phyloP scores from a whole-genome alignment of 192 early-diverging fungal genomes.

The Podila epigama region DNA sequence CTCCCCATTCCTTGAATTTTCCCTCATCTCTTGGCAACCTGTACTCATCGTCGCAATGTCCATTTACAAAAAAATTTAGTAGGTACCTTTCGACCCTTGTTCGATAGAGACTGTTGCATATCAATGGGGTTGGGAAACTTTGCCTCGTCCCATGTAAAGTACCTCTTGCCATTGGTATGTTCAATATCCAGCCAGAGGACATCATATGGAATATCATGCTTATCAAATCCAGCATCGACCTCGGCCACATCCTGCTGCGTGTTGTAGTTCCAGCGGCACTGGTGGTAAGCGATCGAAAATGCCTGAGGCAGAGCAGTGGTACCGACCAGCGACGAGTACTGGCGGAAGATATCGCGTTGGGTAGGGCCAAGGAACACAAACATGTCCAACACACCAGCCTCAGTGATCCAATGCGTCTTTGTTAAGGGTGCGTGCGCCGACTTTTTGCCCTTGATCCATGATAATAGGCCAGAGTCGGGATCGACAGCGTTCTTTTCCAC shows the following conservation, averaged over 20 bases:
- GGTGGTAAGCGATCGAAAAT: conserved; percentile 95
- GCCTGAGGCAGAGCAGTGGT: conserved; percentile 82
- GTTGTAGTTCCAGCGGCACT: conserved; percentile 98
- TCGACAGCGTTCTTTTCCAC: conserved; percentile 72
- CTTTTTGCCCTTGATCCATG: conserved; percentile 44
- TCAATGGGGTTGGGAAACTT: conserved; percentile 89
- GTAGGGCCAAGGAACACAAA: conserved; percentile 83
- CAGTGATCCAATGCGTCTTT: conserved; percentile 92
- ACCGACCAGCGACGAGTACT: conserved; percentile 84
- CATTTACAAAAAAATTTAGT: not conserved
- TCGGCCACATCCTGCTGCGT: conserved; percentile 87
- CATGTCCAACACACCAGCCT: conserved; percentile 90
- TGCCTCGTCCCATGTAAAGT: conserved; percentile 94
- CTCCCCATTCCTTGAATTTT: no score
- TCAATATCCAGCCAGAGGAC: conserved; percentile 99
- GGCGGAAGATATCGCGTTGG: conserved; percentile 69
- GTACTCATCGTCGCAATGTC: no score
- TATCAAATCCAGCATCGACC: conserved; percentile 89
- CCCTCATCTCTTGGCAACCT: no score
- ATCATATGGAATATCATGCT: conserved; percentile 94
- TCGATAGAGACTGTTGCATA: conserved; percentile 82
- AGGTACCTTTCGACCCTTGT: conserved; percentile 78
- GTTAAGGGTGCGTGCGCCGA: conserved; percentile 46
- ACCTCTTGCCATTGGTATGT: conserved; percentile 97
- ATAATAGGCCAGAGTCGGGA: conserved; percentile 34